Percentiles rank a stretch among this genome's conserved stretches.
These are phyloP conservation scores for Entomortierella parvispora DNA, from an alignment of 192 early-diverging fungal genomes.

Conservation along the genomic window DNA sequence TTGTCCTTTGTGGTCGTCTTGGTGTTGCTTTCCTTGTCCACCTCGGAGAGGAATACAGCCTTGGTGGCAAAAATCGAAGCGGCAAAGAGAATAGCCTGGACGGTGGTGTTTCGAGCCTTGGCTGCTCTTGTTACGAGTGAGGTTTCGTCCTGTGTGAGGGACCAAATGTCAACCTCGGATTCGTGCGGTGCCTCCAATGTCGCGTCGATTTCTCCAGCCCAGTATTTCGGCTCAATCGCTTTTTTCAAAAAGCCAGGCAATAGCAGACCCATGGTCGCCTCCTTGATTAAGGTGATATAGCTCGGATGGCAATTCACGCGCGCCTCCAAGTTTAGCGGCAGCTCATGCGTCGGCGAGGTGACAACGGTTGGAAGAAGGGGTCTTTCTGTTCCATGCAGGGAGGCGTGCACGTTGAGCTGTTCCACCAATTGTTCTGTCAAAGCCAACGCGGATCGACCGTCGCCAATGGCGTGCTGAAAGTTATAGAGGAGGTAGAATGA, in stretches of 20 bases:
- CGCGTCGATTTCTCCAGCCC: conserved; percentile 47
- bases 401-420: conserved; percentile 27
- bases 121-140: not conserved
- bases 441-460: conserved; percentile 21
- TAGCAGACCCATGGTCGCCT: conserved; percentile 2
- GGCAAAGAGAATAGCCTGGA: conserved; percentile 25
- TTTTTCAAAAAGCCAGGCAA: conserved; percentile 28
- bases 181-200: conserved; percentile 29
- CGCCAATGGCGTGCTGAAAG: conserved; percentile 19
- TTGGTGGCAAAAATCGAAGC: conserved; percentile 40
- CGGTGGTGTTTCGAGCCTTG: conserved; percentile 21
- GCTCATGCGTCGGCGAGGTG: not conserved
- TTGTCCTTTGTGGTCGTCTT: conserved; percentile 26
- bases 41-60: conserved; percentile 30
- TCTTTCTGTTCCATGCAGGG: not conserved
- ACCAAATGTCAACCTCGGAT: conserved; percentile 13
- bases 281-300: conserved; percentile 8
- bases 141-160: conserved; percentile 12
- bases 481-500: conserved; percentile 26
- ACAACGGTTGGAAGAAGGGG: not conserved
- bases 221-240: conserved; percentile 31
- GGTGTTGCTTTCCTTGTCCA: not conserved
- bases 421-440: conserved; percentile 28
- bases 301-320: conserved; percentile 17
- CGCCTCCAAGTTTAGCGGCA: conserved; percentile 14